A percentile compares a stretch with the other conserved stretches of the same genome.
Conservation (phyloP, 805 yeast genomes). For the Kazachstania kunashirensis region DNA sequence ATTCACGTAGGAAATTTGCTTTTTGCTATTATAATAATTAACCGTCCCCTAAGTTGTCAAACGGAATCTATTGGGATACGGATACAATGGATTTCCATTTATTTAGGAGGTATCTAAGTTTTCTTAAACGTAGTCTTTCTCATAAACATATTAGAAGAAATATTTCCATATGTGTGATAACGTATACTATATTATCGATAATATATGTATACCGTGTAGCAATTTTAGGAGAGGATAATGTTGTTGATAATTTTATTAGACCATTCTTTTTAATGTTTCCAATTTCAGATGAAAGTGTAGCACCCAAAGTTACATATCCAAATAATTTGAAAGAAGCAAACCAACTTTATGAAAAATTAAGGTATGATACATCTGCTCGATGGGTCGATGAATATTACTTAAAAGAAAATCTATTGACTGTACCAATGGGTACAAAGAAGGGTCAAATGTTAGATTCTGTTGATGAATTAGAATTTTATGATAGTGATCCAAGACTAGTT, state of each 20-base stretch:
- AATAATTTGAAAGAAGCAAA: background rate
- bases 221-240: background rate
- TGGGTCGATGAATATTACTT: constrained; percentile 19
- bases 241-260: background rate
- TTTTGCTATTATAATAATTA: too few species aligned
- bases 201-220: background rate
- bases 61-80: too few species aligned
- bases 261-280: constrained; percentile 1
- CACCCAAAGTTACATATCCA: background rate
- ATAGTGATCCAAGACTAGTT: constrained; percentile 51
- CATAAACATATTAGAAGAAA: background rate
- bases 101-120: too few species aligned
- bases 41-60: too few species aligned
- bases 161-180: background rate
- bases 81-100: too few species aligned
- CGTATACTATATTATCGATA: background rate
- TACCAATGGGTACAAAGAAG: constrained; percentile 12
- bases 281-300: background rate
- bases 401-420: constrained; percentile 15
- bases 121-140: too few species aligned
- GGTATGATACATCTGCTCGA: constrained; percentile 12
- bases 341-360: constrained; percentile 14
- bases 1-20: too few species aligned
- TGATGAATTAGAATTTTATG: constrained; percentile 31
- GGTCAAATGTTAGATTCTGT: constrained; percentile 12